Conservation (phyloP, 2,329 filamentous ascomycete genomes). For the Pyrenophora graminea region DNA sequence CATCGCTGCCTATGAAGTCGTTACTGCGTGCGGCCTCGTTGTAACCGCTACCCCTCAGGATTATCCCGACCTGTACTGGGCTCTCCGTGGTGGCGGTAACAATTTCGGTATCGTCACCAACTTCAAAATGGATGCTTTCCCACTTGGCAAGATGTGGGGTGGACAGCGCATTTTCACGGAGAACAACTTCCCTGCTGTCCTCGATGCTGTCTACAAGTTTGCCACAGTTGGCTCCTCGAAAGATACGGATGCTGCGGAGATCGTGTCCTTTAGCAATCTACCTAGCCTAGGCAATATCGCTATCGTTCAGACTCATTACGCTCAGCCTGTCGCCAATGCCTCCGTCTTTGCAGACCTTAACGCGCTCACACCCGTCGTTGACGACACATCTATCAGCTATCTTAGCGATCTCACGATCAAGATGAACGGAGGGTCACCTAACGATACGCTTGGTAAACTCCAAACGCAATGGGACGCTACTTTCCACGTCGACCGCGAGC, state of each 20-base stretch:
- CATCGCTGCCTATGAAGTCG: conserved; percentile 34
- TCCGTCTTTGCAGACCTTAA: conserved; percentile 31
- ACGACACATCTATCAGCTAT: conserved; percentile 26
- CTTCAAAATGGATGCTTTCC: conserved; percentile 24
- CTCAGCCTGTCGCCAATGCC: conserved; percentile 24
- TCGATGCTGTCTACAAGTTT: conserved; percentile 15
- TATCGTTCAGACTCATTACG: conserved; percentile 30
- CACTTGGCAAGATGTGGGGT: conserved; percentile 14
- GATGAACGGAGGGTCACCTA: conserved; percentile 23
- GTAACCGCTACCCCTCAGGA: conserved; percentile 36
- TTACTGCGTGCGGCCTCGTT: conserved; percentile 46
- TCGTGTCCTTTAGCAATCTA: conserved; percentile 17
- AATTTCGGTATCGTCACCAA: conserved; percentile 43
- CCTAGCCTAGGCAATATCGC: conserved; percentile 26
- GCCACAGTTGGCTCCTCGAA: conserved; percentile 16
- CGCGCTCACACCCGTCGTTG: conserved; percentile 26
- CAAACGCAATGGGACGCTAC: conserved; percentile 37
- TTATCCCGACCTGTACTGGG: conserved; percentile 44
- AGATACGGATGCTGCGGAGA: conserved; percentile 33
- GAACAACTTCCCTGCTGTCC: conserved; percentile 11
- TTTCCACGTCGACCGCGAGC: conserved; percentile 31
- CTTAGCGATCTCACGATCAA: conserved; percentile 28
- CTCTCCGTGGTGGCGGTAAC: conserved; percentile 40
- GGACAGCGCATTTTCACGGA: conserved; percentile 22
- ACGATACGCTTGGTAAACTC: conserved; percentile 20